These are phyloP conservation scores for Phytophthora pini DNA, from an alignment of 352 stramenopile species.

Conservation along the genomic window DNA sequence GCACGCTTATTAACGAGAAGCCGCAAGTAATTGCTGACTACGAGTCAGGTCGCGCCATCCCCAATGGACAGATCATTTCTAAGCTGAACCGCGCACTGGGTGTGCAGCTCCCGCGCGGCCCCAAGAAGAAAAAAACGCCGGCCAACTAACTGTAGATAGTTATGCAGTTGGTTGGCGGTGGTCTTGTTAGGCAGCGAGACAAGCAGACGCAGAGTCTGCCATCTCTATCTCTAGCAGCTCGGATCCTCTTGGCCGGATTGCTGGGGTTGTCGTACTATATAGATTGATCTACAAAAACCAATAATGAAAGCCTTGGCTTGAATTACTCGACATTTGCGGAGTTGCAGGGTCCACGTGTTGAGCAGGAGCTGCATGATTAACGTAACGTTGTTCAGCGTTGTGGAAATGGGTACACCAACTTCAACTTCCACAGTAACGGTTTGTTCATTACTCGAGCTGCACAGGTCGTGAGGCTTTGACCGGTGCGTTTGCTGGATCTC, in stretches of 20 bases:
- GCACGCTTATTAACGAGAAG: conserved; percentile 96
- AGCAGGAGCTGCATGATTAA: background rate
- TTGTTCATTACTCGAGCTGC: background rate
- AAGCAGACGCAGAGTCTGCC: conserved; percentile 14
- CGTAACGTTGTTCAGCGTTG: background rate
- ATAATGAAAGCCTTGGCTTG: conserved; percentile 14
- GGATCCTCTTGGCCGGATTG: background rate
- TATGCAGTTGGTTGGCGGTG: conserved; percentile 24
- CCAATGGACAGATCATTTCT: conserved; percentile 97
- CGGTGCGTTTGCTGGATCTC: conserved; percentile 17
- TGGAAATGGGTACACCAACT: conserved; percentile 37
- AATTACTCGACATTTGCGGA: background rate
- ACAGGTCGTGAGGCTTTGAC: background rate
- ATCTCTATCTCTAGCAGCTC: conserved; percentile 15
- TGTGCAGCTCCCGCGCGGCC: conserved; percentile 79
- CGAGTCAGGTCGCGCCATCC: conserved; percentile 97
- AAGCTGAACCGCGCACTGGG: conserved; percentile 97
- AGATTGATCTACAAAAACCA: conserved; percentile 32
- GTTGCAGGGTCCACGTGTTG: background rate
- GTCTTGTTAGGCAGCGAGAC: conserved; percentile 29
- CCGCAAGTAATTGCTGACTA: conserved; percentile 98
- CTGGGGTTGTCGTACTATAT: conserved; percentile 38
- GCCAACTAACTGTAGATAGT: conserved; percentile 33
- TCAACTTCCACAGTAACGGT: conserved; percentile 30
- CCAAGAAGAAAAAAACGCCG: conserved; percentile 70